Evolutionary conservation across 2,329 filamentous ascomycete species (phyloP), one percentile per base, ranked within the genome.

Genomic region (Xylariaceae sp.): DNA sequence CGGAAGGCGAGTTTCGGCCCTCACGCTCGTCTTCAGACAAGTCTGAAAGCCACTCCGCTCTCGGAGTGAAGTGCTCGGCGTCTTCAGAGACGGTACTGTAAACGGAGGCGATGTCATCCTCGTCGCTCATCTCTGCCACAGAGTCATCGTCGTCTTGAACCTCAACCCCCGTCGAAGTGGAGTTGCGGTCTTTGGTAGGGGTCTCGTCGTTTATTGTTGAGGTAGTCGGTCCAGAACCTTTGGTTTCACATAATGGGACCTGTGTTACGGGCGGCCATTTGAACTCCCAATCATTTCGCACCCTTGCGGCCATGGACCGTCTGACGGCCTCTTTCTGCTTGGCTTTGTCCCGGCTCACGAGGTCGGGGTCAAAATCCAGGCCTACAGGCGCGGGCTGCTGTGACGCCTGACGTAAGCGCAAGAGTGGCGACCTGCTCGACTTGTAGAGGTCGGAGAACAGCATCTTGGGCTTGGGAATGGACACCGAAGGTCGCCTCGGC

Each of bases 311-410:
- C 2, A 82, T 57, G 44, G 70, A 72, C 32, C 62, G 68, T 47
- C 64, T 72, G 22, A 81, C 69, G 10, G 77, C 77, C 25, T 77
- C 72, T 50, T 80, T 80, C 45, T 78, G 73, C 57, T 70, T 77
- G 17, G 56, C 41, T 52, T 79, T 80, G 51, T 81, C 77, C 48
- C 65, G 70, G 52, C 72, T 78, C 31, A 77, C 56, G 5, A 81
- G 63, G 49, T 80, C 77, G 14, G 72, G 65, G 40, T 80, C 71
- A 46, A 76, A 72, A 46, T 77, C 63, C 27, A 59, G 44, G 29
- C 43, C 41, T 28, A 40, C 38, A 33, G 35, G 49, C 52, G 40
- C 49, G 33, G 31, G 36, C 19, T 35, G 48, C 39, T 40, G 53
- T 41, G 46, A 53, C 45, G 47, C 52, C 42, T 61, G 61, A 23